Evolutionary conservation across 257 asterid genomes (phyloP).

Genomic region (Solanum corneliomulleri): DNA sequence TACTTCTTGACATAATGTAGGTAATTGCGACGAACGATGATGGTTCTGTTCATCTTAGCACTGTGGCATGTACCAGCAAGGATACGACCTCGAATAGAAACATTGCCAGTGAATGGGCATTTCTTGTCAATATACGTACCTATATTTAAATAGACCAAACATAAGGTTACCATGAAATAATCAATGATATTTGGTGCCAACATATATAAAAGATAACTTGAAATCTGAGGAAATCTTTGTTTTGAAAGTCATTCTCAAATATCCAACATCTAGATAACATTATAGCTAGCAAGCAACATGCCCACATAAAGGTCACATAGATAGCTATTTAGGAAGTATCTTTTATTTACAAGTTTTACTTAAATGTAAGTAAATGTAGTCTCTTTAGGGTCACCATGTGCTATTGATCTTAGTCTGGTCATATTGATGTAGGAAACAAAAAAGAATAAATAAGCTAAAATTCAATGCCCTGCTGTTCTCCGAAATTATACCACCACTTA

Average conservation of each 20-base stretch:
- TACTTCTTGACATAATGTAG: constrained; percentile 40
- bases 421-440: neutral
- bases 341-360: neutral
- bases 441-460: neutral
- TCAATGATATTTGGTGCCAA: neutral
- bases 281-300: neutral
- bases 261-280: neutral
- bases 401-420: neutral
- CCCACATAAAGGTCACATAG: neutral
- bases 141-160: neutral
- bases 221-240: neutral
- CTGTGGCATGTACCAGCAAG: constrained; percentile 40
- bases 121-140: constrained; percentile 17
- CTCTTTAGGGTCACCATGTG: neutral
- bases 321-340: neutral
- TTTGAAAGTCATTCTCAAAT: neutral
- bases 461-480: neutral
- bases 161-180: neutral
- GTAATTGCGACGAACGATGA: constrained; percentile 32
- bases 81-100: constrained; percentile 29
- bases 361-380: neutral
- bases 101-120: constrained; percentile 27
- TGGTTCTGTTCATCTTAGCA: constrained; percentile 41
- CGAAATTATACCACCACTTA: neutral
- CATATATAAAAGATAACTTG: neutral